Evolutionary conservation across 495 filamentous ascomycete genomes (phyloP).

Genomic region (Cryomyces minteri): DNA sequence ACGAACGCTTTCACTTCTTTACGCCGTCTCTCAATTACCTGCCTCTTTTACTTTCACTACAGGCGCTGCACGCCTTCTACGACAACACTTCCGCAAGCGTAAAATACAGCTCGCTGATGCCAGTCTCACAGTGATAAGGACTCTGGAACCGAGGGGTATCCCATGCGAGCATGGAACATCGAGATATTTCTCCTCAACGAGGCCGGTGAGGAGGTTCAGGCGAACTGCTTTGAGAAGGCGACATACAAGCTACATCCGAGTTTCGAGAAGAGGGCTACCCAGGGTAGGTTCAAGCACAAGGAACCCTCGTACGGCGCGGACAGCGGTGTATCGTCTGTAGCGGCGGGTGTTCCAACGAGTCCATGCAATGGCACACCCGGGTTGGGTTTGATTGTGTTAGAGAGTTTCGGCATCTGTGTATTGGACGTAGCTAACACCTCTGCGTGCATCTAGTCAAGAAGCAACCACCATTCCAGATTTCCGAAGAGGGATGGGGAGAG

Average conservation of each 20-base stretch:
- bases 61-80: not conserved
- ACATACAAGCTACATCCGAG: constrained; percentile 85
- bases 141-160: constrained; percentile 49
- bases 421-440: constrained; percentile 26
- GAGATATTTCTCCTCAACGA: constrained; percentile 41
- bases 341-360: no score
- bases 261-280: constrained; percentile 59
- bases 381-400: no score
- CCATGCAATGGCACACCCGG: no score
- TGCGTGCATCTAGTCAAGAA: constrained; percentile 16
- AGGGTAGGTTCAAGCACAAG: constrained; percentile 39
- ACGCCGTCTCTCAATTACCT: no score
- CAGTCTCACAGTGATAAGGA: not conserved
- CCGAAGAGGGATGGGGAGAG: constrained; percentile 96
- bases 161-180: constrained; percentile 60
- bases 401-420: not conserved
- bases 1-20: constrained; percentile 1
- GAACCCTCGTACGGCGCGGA: no score
- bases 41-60: not conserved
- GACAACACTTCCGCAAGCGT: not conserved
- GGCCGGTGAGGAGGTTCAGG: constrained; percentile 43
- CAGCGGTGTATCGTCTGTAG: no score
- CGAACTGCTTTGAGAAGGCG: constrained; percentile 76
- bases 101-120: not conserved
- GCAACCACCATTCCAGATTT: constrained; percentile 71